These are phyloP conservation scores for Alternaria atra DNA, from an alignment of 2,329 filamentous ascomycete species.

Conservation along the genomic window DNA sequence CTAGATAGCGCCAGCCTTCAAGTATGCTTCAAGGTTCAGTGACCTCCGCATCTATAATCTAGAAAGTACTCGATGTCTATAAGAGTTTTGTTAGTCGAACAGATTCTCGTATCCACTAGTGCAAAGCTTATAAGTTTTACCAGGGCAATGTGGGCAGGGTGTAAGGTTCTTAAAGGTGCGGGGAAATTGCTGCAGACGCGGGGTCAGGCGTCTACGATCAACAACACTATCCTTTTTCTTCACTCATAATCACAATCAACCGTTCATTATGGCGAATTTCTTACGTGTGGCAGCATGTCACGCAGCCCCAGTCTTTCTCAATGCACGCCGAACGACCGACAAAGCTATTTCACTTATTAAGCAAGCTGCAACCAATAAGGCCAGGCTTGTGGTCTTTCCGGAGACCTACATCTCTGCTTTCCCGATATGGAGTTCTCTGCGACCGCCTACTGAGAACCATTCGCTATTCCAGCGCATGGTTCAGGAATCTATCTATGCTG, in stretches of 20 bases:
- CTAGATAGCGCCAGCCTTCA: neutral
- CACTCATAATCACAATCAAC: neutral
- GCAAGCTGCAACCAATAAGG: conserved; percentile 54
- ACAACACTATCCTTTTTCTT: neutral
- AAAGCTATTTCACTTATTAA: conserved; percentile 60
- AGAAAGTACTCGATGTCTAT: too few relatives aligned
- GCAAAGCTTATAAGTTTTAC: neutral
- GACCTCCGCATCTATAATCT: neutral
- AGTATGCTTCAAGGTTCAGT: neutral
- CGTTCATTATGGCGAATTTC: conserved; percentile 13
- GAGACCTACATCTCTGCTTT: conserved; percentile 65
- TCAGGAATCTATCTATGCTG: conserved; percentile 16
- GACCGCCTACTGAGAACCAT: conserved; percentile 61
- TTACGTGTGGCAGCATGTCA: conserved; percentile 42
- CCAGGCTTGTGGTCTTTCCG: conserved; percentile 64
- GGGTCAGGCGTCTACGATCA: neutral
- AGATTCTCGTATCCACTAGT: neutral
- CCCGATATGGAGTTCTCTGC: conserved; percentile 61
- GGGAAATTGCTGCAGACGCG: conserved; percentile 1
- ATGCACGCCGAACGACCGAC: conserved; percentile 55
- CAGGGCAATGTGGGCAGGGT: neutral
- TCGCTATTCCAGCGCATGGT: conserved; percentile 59
- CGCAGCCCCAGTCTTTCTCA: conserved; percentile 58
- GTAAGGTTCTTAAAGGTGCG: neutral
- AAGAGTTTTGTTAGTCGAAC: neutral